Evolutionary conservation across 805 yeast genomes (phyloP), one percentile per base, ranked within the genome.

Genomic region (Zygotorulaspora chibaensis): DNA sequence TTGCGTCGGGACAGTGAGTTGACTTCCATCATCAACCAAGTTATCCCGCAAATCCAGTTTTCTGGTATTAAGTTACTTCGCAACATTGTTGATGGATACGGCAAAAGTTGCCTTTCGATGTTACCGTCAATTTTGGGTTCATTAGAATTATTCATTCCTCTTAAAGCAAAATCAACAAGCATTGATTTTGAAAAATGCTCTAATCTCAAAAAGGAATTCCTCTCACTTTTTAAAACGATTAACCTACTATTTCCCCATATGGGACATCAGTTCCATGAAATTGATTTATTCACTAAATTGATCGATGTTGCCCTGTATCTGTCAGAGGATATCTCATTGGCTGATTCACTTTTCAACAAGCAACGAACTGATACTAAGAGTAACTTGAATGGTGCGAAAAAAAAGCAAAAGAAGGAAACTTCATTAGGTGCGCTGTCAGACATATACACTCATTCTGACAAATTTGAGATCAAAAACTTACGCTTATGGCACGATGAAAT

Each of bases 141-240:
- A 25, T 63, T 83, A 49, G 88, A 84, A 55, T 70, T 76, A 28
- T 63, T 77, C 23, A 66, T 84, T 34, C 89, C 89, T n/a, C 70
- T 76, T 43, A 53, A 52, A 39, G 46, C 48, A 31, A 58, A 57
- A n/a, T 61, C 72, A 44, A 80, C 72, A 46, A 41, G 50, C 1
- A 64, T 78, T 41, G 66, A 68, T 37, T 69, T 76, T 35, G 73
- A 71, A 35, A 58, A 59, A 38, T 65, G 61, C 3, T 53, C 51
- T 3, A 56, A 42, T 13, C 39, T 61, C 10, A 57, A 53, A 38
- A 23, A 31, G n/a, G 58, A 58, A 38, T 52, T 67, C 35, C 39
- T 53, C n/a, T 41, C 39, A 2, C 36, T 63, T 3, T 54, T 67
- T 35, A 38, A 54, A 3, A 34, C 61, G n/a, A 42, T 54, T 4